A percentile compares a stretch with the other conserved stretches of the same genome.
Evolutionary conservation across 371 early-diverging fungal genomes (phyloP).

Genomic region (Haplosporangium sp.): DNA sequence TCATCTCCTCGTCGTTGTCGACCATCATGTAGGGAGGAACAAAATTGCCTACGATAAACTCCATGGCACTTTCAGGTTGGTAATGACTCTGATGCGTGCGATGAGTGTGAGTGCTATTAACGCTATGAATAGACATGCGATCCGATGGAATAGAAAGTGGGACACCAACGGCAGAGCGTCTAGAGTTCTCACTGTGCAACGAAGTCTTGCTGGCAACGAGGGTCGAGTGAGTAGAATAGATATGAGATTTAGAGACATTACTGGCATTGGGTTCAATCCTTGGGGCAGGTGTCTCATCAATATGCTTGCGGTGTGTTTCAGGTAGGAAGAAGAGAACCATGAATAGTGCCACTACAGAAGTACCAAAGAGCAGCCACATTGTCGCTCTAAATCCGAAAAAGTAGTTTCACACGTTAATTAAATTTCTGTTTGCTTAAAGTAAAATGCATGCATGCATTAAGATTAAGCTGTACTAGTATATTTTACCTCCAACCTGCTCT

Average conservation of each 20-base stretch:
- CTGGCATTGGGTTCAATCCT: background rate
- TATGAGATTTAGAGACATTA: constrained; percentile 17
- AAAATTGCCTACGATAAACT: constrained; percentile 32
- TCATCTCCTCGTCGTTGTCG: constrained; percentile 7
- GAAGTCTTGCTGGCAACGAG: constrained; percentile 42
- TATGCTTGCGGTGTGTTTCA: constrained; percentile 64
- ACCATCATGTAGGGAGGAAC: constrained; percentile 24
- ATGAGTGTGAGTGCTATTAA: constrained; percentile 1
- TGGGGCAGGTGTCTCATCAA: constrained; percentile 17
- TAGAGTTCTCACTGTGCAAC: constrained; percentile 5
- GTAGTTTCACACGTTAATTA: background rate
- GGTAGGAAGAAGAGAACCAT: constrained; percentile 66
- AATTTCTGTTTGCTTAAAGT: background rate
- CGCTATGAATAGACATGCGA: constrained; percentile 17
- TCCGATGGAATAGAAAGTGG: constrained; percentile 2
- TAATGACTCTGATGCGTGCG: constrained; percentile 8
- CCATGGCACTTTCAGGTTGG: constrained; percentile 26
- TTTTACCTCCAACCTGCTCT: constrained; percentile 62
- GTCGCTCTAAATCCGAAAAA: constrained; percentile 54
- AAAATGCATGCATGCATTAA: background rate
- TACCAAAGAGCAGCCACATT: constrained; percentile 68
- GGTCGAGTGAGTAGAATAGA: constrained; percentile 42
- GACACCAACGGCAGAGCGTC: background rate
- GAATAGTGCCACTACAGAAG: constrained; percentile 61
- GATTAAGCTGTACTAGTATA: background rate